A percentile compares a stretch with the other conserved stretches of the same genome.
These are phyloP conservation scores for Tremella mesenterica DNA, from an alignment of 768 basidiomycete species.

Conservation along the genomic window DNA sequence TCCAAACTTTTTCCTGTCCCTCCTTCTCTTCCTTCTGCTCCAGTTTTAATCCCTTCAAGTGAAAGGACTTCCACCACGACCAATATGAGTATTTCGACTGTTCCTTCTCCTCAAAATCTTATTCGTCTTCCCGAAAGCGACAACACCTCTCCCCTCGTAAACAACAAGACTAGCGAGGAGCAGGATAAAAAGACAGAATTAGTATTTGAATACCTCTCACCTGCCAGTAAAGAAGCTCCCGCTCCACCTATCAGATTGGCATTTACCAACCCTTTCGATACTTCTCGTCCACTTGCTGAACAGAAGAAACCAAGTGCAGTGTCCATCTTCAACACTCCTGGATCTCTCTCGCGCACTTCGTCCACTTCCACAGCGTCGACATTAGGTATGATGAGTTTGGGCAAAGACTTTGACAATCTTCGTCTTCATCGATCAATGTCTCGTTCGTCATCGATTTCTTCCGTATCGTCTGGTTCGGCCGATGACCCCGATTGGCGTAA, in stretches of 20 bases:
- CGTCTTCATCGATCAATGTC: neutral
- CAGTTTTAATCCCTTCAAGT: too few relatives aligned
- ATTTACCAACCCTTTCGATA: neutral
- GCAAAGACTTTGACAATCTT: conserved; percentile 1
- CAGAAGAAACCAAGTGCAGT: neutral
- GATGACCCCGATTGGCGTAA: neutral
- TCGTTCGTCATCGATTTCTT: conserved; percentile 1
- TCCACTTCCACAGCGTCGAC: too few relatives aligned
- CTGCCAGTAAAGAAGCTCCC: neutral
- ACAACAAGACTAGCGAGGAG: too few relatives aligned
- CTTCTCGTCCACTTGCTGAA: neutral
- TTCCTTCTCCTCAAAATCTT: neutral
- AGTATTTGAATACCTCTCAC: neutral
- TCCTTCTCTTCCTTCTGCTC: neutral
- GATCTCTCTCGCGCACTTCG: too few relatives aligned
- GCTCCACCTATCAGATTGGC: neutral
- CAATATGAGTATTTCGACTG: neutral
- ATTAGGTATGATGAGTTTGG: neutral
- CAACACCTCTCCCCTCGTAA: neutral
- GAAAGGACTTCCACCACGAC: neutral
- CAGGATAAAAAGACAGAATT: too few relatives aligned
- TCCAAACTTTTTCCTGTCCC: conserved; percentile 3
- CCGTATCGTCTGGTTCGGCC: neutral
- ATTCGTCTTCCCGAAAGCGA: neutral
- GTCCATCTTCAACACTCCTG: neutral